Evolutionary conservation across 768 basidiomycete genomes (phyloP).

Genomic region (Suillus clintonianus): DNA sequence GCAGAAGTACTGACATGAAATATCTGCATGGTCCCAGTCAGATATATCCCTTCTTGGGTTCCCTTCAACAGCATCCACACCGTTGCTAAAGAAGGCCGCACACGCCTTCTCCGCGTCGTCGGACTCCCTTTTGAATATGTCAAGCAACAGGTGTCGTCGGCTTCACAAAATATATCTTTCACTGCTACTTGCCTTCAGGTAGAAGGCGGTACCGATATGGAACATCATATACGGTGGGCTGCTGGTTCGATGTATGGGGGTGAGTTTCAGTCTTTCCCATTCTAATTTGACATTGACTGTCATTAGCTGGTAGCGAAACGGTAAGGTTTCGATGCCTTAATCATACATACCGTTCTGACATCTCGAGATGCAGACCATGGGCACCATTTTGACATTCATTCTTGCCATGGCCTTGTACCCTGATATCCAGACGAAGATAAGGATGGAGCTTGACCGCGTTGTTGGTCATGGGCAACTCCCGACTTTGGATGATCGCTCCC

Average conservation of each 20-base stretch:
- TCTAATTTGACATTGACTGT: not conserved
- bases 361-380: slow-evolving; percentile 2
- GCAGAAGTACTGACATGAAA: not conserved
- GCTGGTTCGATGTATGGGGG: slow-evolving; percentile 11
- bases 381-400: slow-evolving; percentile 4
- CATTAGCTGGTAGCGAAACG: slow-evolving; percentile 4
- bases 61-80: slow-evolving; percentile 13
- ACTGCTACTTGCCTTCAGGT: not conserved
- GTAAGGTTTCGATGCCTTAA: not conserved
- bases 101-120: not conserved
- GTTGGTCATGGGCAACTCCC: slow-evolving; percentile 36
- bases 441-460: slow-evolving; percentile 37
- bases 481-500: slow-evolving; percentile 22
- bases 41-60: slow-evolving; percentile 17
- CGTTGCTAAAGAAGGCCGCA: not conserved
- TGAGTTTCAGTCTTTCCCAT: not conserved
- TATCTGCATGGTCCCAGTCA: slow-evolving; percentile 14
- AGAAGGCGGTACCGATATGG: not conserved
- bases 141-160: not conserved
- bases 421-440: not conserved
- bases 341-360: not conserved
- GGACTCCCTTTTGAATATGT: slow-evolving; percentile 7
- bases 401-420: slow-evolving; percentile 5
- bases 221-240: slow-evolving; percentile 7
- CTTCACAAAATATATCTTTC: not conserved